Evolutionary conservation across 2,329 filamentous ascomycete species (phyloP).

Genomic region (Paracamarosporium sp.): DNA sequence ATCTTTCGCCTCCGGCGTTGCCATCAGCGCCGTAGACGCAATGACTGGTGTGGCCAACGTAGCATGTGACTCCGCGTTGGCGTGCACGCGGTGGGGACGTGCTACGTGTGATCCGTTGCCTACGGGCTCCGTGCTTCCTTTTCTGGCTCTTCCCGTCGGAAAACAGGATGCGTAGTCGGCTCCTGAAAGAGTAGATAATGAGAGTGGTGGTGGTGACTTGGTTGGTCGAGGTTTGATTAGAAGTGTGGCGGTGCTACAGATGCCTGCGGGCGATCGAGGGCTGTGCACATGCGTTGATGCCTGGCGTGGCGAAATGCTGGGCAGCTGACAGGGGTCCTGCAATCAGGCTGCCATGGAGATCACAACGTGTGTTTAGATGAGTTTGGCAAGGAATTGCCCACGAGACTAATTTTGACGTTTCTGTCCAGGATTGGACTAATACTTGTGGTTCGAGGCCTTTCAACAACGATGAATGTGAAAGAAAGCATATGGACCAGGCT

Average conservation of each 20-base stretch:
- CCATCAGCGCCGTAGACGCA: background rate
- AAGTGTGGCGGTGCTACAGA: slow-evolving; percentile 19
- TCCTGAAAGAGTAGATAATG: background rate
- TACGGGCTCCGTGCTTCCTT: background rate
- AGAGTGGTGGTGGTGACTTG: background rate
- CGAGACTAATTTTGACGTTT: too few species aligned
- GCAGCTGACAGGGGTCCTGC: background rate
- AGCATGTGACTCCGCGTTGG: slow-evolving; percentile 29
- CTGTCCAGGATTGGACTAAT: too few species aligned
- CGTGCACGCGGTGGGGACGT: slow-evolving; percentile 11
- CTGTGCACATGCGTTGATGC: slow-evolving; percentile 10
- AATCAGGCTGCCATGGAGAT: background rate
- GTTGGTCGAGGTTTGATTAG: slow-evolving; percentile 16
- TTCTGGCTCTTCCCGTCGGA: background rate
- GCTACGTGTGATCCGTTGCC: slow-evolving; percentile 1
- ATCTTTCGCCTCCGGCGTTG: background rate
- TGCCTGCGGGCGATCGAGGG: slow-evolving; percentile 6
- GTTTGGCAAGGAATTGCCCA: too few species aligned
- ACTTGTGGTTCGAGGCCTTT: too few species aligned
- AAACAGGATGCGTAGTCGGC: background rate
- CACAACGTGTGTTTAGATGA: background rate
- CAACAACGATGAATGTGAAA: background rate
- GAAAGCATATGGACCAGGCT: background rate
- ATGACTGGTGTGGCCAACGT: slow-evolving; percentile 14
- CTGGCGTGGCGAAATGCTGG: slow-evolving; percentile 11